Evolutionary conservation across 2,329 filamentous ascomycete species (phyloP), one percentile per base, ranked within the genome.

Genomic region (Microdochium nivale): DNA sequence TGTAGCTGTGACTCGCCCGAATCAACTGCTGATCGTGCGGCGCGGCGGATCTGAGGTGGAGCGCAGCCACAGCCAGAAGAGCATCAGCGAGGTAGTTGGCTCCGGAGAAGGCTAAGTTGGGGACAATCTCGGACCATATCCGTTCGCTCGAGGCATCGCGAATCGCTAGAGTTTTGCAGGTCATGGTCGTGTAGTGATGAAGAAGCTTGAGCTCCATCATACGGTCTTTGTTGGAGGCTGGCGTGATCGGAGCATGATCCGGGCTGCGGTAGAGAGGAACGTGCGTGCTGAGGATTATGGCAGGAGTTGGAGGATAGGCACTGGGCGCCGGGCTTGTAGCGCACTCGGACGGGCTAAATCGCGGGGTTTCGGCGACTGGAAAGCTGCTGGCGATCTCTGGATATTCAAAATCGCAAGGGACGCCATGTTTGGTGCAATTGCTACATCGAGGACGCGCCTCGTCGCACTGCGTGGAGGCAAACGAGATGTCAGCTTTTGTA

Each of bases 371-470:
- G 47, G 68, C 62, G 2, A 70, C 58, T 25, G 67, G 60, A 46
- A 78, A 67, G 47, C 76, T 70, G 50, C 74, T 70, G 53, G 73
- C 64, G 52, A 75, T 65, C 33, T 73, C 66, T 9, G 76, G 74
- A 55, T 74, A 73, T 58, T 83, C 79, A 60, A 86, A 86, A 63
- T 86, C 83, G 67, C 83, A 86, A 32, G 71, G 64, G 35, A 86
- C 83, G 58, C 81, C 83, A 66, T 86, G 83, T 60, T 85, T 86
- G 52, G 75, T 68, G 67, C 83, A 86, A 66, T 86, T 85, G 54
- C 81, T 79, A 62, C 83, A 86, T 53, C 76, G 69, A 9, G 83
- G 83, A 60, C 85, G 82, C 11, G 81, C 69, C 65, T 86, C 83
- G 61, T 86, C 82, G 67, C 83, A 86, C 79, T 82, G 49, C 33